Base-by-base conservation (phyloP, 2,329 filamentous ascomycete genomes). In the Alternaria sp. region DNA sequence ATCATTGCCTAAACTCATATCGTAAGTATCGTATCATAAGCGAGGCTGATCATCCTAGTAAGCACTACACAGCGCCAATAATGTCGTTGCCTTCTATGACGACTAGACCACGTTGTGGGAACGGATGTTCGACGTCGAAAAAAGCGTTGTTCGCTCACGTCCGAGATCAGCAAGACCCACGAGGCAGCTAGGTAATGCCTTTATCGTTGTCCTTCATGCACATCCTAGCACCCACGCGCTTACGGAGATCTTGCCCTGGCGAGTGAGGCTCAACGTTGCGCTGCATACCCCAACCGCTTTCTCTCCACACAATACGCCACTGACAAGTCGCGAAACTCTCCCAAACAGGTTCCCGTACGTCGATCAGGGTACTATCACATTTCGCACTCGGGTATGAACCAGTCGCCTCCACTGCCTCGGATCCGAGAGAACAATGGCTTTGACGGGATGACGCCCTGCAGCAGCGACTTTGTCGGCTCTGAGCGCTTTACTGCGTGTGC, bases 181-280 rank as follows among this genome's bases (percentile, higher is more conserved):
- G 20, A 38, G 7, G 14, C 22, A n/a, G 9, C 20, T 16, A 49
- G 12, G 20, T 24, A 16, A 24, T 24, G 7, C 39, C 5, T 24
- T 14, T 3, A 16, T 16, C 20, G 14, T 22, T n/a, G 22, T 9
- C 5, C 22, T 20, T 36, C 38, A 14, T 41, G 18, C 18, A 11
- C 16, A 54, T 54, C 51, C 51, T 20, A 38, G 51, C 26, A 46
- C 12, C 41, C 41, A 54, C 41, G 51, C 51, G 41, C 28, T 32
- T n/a, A 26, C 34, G 51, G 18, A 49, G 52, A 57, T 51, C 46
- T 39, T 43, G 20, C 34, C 44, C 26, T 48, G 7, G 30, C 41
- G 16, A 56, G 36, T 57, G 59, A 64, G 62, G 62, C 59, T 51
- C 46, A 61, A 54, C 51, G 51, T 55, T 44, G 3, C 30, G 41